Conservation (phyloP, 257 asterid species). For the Nicotiana paniculata region DNA sequence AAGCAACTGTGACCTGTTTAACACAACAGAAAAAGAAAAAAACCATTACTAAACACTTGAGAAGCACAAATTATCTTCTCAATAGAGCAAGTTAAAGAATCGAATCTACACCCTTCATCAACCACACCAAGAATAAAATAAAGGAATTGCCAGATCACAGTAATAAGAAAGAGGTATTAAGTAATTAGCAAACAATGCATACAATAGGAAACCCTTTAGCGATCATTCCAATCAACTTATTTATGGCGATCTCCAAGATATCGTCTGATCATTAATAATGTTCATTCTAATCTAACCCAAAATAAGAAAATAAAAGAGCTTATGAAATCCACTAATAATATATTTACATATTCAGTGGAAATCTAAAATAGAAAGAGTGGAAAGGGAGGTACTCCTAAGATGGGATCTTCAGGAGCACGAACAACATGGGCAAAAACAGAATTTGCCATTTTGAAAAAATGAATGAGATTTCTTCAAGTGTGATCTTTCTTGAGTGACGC, state of each 20-base stretch:
- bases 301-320: background rate
- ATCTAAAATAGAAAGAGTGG: background rate
- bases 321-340: background rate
- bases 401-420: slow-evolving; percentile 82
- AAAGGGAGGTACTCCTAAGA: slow-evolving; percentile 47
- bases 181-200: background rate
- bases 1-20: slow-evolving; percentile 78
- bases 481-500: background rate
- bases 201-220: background rate
- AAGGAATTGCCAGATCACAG: background rate
- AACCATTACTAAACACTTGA: background rate
- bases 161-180: too few relatives aligned
- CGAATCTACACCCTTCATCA: background rate
- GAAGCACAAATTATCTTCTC: background rate
- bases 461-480: background rate
- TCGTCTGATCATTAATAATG: background rate
- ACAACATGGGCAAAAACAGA: slow-evolving; percentile 57
- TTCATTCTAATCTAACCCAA: background rate
- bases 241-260: background rate
- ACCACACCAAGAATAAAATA: background rate
- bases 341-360: background rate
- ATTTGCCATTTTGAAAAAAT: slow-evolving; percentile 16
- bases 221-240: background rate
- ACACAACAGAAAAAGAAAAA: background rate
- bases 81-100: background rate